Evolutionary conservation across 345 rosid species (phyloP).

Genomic region (Gossypium sturtianum): DNA sequence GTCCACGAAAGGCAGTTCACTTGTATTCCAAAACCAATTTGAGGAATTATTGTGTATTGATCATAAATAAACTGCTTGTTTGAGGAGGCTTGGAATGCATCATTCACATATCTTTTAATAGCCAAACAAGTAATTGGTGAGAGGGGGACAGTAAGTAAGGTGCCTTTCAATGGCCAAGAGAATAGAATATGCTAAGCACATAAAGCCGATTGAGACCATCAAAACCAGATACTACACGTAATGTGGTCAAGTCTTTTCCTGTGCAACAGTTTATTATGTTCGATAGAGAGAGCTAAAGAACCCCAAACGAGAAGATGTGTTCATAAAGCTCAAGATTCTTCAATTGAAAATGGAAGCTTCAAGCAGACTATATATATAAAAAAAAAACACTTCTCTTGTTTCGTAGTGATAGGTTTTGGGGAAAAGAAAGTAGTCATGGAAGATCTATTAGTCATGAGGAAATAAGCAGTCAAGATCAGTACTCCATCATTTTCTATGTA

Average conservation of each 20-base stretch:
- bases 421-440: slow-evolving; percentile 8
- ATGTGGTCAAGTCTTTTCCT: background rate
- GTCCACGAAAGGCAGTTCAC: no score
- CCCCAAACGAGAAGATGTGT: background rate
- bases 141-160: slow-evolving; percentile 7
- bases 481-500: slow-evolving; percentile 19
- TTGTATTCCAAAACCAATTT: no score
- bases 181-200: slow-evolving; percentile 27
- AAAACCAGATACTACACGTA: slow-evolving; percentile 10
- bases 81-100: background rate
- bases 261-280: slow-evolving; percentile 16
- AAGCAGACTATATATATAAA: slow-evolving; percentile 11
- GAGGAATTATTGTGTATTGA: background rate
- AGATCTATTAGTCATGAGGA: slow-evolving; percentile 14
- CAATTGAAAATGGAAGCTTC: slow-evolving; percentile 24
- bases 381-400: background rate
- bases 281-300: slow-evolving; percentile 12
- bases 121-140: slow-evolving; percentile 5
- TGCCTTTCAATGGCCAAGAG: slow-evolving; percentile 18
- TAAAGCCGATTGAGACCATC: slow-evolving; percentile 27
- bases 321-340: slow-evolving; percentile 28
- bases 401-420: slow-evolving; percentile 13
- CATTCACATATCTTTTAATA: no score
- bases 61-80: background rate
- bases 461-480: slow-evolving; percentile 36